Evolutionary conservation across 306 rosid species (phyloP), one percentile per base, ranked within the genome.

Genomic region (Prunus dulcis): DNA sequence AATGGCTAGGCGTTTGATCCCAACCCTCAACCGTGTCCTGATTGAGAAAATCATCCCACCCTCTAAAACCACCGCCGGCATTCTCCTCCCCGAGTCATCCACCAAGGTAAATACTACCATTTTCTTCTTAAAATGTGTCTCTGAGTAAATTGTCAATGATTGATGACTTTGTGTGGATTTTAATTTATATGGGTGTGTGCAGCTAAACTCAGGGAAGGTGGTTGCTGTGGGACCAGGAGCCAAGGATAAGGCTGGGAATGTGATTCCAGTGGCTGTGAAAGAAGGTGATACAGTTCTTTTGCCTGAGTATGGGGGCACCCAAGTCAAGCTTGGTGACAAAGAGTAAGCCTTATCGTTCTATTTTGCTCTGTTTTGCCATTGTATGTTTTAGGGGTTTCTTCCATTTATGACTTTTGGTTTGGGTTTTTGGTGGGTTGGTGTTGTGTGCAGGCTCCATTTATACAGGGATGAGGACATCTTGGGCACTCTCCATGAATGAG

Each of bases 1-100:
- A 57, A 93, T 93, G 98, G 98, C 98, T 3, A 94, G 75, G 88
- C 96, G 98, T 47, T 78, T 94, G 73, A 85, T 94, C 57, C 98
- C 98, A 1, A 86, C 71, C 53, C 76, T 94, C 73, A 93, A 90
- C 80, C 96, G 98, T 38, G 82, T 93, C 23, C 87, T 94, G 55
- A 57, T 94, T 4, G 98, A 94, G 93, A 94, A 94, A 71, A 81
- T 94, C 30, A 50, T 87, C 10, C 97, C 94, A 9, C 97, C 98
- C 2, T 83, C 96, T 73, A 91, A 94, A 63, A 94, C 98, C 51
- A 74, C 83, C 34, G 85, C 91, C 0, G 98, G 98, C 45, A 90
- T 94, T 81, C 96, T 94, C 47, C 88, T 94, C 32, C 98, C 97
- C 0, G 98, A 91, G 71, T 85, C 88, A 32, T 75, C 97, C 67